Base-by-base conservation (phyloP, 2,329 filamentous ascomycete species). In the Neofusicoccum sp. region DNA sequence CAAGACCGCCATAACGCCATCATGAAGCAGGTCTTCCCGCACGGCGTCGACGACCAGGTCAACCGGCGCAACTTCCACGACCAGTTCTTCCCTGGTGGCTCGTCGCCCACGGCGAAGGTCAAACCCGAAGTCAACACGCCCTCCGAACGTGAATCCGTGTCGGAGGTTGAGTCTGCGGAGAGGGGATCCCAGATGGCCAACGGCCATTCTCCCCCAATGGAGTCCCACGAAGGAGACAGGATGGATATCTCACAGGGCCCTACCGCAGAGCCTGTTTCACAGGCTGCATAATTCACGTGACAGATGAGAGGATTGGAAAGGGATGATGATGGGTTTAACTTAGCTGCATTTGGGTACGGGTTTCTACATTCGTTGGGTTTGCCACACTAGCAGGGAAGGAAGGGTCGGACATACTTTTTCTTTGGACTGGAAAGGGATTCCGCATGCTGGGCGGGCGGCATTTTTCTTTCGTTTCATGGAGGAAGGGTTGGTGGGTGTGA, bases 21-120 rank as follows among this genome's bases (percentile, higher is more conserved):
- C 51, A 71, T 76, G 68, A 67, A 68, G 26, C 71, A 71, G 60
- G 74, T 76, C 58, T 76, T 76, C 33, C 74, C 74, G 1, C 64
- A 67, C 6, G 74, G 74, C 12, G 43, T 75, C 0, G 69, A 75
- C 8, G 68, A 69, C 30, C 40, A 62, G 41, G 36, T 41, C n/a
- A 45, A 38, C 20, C 38, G 43, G 6, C 44, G 54, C n/a, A 58
- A 63, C 26, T 61, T 43, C 38, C 51, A 60, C 20, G 58, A 63
- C 16, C 62, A 63, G 8, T 62, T 56, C 58, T 64, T 63, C 57
- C 61, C 58, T 4, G 31, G 45, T 5, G 34, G 48, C 24, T 38
- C 54, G 28, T 51, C 49, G 7, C 41, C 41, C 44, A 44, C 41
- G 2, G 57, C 14, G 20, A 59, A 47, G 57, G 34, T 59, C 34